Evolutionary conservation across 2,329 filamentous ascomycete species (phyloP).

Genomic region (Aspergillus cejpii): DNA sequence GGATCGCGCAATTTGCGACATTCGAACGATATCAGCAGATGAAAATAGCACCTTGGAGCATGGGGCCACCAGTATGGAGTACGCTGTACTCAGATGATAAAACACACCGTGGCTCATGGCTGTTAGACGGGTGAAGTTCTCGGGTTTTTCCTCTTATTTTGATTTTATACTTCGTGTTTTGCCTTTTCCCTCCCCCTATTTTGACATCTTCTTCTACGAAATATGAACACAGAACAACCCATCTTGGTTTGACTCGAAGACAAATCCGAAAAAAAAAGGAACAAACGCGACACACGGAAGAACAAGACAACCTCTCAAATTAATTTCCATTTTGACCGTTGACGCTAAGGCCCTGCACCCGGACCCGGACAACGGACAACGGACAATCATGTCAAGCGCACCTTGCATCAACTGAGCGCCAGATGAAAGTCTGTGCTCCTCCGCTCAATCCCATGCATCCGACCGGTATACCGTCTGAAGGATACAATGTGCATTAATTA

Average conservation of each 20-base stretch:
- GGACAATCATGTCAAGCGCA: background rate
- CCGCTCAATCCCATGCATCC: background rate
- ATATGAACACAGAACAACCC: too few species aligned
- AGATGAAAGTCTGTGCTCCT: slow-evolving; percentile 15
- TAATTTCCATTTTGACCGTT: slow-evolving; percentile 1
- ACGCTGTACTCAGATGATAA: background rate
- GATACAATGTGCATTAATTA: background rate
- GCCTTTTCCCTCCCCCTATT: background rate
- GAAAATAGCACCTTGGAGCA: background rate
- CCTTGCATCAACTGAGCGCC: slow-evolving; percentile 9
- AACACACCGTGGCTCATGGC: background rate
- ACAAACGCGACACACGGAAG: background rate
- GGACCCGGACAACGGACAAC: too few species aligned
- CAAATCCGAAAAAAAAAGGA: too few species aligned
- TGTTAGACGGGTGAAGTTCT: background rate
- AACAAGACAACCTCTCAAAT: too few species aligned
- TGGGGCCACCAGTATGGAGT: too few species aligned
- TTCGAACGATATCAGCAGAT: background rate
- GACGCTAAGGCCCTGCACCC: slow-evolving; percentile 12
- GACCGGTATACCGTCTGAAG: background rate
- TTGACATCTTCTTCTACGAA: background rate
- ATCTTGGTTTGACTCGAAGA: too few species aligned
- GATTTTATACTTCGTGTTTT: background rate
- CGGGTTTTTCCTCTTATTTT: background rate
- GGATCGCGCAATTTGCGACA: background rate